Conservation (phyloP, 768 basidiomycete species). For the Tubosaeta sp. region DNA sequence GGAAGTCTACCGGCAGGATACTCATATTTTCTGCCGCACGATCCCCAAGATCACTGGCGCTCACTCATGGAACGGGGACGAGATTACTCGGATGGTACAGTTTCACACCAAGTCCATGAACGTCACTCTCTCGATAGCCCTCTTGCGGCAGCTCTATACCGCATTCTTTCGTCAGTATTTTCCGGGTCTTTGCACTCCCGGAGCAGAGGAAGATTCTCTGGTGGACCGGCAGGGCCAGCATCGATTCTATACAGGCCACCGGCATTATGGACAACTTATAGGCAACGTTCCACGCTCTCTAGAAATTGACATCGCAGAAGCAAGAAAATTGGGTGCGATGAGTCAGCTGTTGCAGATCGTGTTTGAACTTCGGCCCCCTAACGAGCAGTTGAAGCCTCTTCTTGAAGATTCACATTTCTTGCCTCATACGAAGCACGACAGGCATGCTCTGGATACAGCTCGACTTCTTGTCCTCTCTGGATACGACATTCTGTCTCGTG, state of each 20-base stretch:
- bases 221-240: neutral
- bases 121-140: neutral
- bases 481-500: neutral
- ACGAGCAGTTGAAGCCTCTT: neutral
- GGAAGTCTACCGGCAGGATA: neutral
- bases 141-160: neutral
- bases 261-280: neutral
- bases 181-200: neutral
- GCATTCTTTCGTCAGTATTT: neutral
- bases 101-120: neutral
- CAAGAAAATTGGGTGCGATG: neutral
- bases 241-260: conserved; percentile 1
- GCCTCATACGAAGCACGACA: no score
- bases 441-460: no score
- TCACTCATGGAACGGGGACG: neutral
- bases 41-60: neutral
- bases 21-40: neutral
- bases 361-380: neutral
- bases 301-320: neutral
- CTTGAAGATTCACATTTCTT: no score
- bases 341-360: neutral
- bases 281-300: neutral
- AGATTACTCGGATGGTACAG: neutral
- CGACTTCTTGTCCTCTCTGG: neutral
- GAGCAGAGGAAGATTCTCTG: neutral